phyloP scores from a whole-genome alignment of 345 rosid species.

The Noccaea caerulescens region DNA sequence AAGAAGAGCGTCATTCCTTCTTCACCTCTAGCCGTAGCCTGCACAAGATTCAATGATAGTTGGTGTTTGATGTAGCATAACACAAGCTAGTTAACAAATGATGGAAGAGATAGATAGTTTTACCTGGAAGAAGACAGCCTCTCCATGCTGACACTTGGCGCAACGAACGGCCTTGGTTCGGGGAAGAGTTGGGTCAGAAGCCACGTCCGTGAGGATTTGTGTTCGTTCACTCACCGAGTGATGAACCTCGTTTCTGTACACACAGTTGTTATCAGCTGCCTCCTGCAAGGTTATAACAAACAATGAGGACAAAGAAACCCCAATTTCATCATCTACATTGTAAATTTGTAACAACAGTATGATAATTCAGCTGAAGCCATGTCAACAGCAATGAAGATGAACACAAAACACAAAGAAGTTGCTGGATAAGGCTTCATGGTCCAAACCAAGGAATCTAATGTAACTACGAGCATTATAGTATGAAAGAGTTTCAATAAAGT shows the following conservation, averaged over 20 bases:
- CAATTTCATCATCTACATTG: background rate
- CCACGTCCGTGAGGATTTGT: conserved; percentile 68
- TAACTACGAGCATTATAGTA: background rate
- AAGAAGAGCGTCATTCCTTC: conserved; percentile 91
- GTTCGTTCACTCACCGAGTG: conserved; percentile 72
- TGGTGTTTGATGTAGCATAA: background rate
- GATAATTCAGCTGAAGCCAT: background rate
- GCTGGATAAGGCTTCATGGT: background rate
- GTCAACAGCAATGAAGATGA: background rate
- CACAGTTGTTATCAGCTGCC: conserved; percentile 60
- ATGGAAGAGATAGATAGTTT: background rate
- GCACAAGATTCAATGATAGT: conserved; percentile 30
- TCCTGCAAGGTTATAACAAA: conserved; percentile 52
- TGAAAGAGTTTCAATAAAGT: background rate
- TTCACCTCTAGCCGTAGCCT: conserved; percentile 88
- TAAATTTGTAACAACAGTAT: too few relatives aligned
- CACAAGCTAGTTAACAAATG: background rate
- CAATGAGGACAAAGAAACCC: background rate
- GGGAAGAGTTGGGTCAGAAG: conserved; percentile 84
- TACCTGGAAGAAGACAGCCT: conserved; percentile 85
- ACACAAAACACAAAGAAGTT: background rate
- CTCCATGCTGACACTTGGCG: conserved; percentile 53
- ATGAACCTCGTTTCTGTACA: conserved; percentile 70
- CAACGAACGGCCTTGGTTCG: conserved; percentile 70
- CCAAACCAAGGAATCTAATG: background rate